Evolutionary conservation across 768 basidiomycete species (phyloP), one percentile per base, ranked within the genome.

Genomic region (Phaeotremella fagi): DNA sequence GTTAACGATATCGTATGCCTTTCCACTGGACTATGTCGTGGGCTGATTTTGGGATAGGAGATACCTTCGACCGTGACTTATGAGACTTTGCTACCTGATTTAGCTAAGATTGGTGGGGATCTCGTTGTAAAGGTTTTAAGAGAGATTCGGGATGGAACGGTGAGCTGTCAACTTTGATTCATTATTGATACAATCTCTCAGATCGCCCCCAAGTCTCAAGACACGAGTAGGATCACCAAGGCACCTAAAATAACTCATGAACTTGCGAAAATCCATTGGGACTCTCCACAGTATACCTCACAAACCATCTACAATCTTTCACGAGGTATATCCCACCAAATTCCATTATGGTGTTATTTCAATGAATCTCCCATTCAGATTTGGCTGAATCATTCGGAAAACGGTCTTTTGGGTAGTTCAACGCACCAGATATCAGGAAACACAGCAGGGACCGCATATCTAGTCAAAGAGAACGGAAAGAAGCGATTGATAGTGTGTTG

Each of bases 321-420:
- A 63, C 78, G 83, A 26, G 88, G 82, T 0, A 81, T 89, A 35
- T 77, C 78, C 7, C 86, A 89, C 59, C 87, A 90, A 74, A 84
- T 60, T 26, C 54, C 59, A 2, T 31, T 70, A 5, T 66, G 67
- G 64, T 64, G 66, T 5, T 50, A 52, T 4, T 7, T 72, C 2
- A 63, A 64, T 15, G 67, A 71, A n/a, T 76, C 72, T 49, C 66
- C 75, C 11, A 66, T 80, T 6, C 80, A 80, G 51, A 64, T 82
- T 3, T 77, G 77, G 49, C 68, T 70, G 14, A 75, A 75, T n/a
- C n/a, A n/a, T n/a, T n/a, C n/a, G n/a, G n/a, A n/a, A n/a, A n/a
- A n/a, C n/a, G n/a, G n/a, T n/a, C n/a, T n/a, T n/a, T n/a, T n/a
- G n/a, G n/a, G n/a, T n/a, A n/a, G n/a, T 16, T 9, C 44, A 38